Conservation (phyloP, 257 asterid genomes). For the Penstemon barbatus region DNA sequence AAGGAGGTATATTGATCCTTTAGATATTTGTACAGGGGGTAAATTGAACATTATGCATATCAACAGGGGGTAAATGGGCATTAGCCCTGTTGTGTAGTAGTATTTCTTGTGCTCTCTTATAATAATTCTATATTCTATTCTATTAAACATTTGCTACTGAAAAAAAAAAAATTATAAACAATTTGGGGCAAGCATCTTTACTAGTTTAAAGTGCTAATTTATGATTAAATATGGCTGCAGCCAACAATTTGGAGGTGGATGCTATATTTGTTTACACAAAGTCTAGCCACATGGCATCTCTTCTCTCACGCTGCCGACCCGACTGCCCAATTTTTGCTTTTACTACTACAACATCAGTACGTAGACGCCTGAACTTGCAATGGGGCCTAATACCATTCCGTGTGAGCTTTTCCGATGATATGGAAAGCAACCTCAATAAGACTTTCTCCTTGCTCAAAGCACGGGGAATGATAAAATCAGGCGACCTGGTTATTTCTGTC, state of each 20-base stretch:
- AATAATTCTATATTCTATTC: no score
- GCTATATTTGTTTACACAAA: slow-evolving; percentile 95
- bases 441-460: slow-evolving; percentile 88
- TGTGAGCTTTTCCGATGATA: slow-evolving; percentile 84
- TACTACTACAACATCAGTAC: slow-evolving; percentile 75
- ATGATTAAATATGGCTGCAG: slow-evolving; percentile 43
- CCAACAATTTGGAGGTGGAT: slow-evolving; percentile 87
- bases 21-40: no score
- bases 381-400: slow-evolving; percentile 98
- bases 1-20: no score
- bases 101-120: no score
- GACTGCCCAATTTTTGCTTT: slow-evolving; percentile 97
- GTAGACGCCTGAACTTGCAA: slow-evolving; percentile 89
- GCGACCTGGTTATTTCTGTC: slow-evolving; percentile 90
- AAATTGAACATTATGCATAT: no score
- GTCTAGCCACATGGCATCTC: slow-evolving; percentile 95
- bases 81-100: no score
- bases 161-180: no score
- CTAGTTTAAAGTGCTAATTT: slow-evolving; percentile 13
- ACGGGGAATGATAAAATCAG: slow-evolving; percentile 91
- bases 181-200: no score
- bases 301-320: slow-evolving; percentile 91
- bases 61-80: no score
- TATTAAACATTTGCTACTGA: no score
- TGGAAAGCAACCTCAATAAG: slow-evolving; percentile 94